Evolutionary conservation across 192 early-diverging fungal genomes (phyloP).

Genomic region (Fimicolochytrium jonesii): DNA sequence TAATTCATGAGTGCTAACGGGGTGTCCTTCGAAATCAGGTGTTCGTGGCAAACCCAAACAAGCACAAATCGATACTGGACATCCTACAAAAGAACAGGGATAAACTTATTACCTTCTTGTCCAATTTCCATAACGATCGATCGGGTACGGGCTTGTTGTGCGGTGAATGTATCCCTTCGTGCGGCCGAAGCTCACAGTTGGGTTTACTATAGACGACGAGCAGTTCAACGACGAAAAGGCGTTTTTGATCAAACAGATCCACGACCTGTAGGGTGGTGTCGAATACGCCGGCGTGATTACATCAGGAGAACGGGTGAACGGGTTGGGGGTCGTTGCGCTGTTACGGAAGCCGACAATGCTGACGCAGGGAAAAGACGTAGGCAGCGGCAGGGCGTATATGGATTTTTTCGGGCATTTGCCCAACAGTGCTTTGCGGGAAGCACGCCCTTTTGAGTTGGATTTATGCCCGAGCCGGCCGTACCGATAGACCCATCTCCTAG

Average conservation of each 20-base stretch:
- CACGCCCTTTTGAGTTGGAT: no score
- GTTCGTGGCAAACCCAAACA: constrained; percentile 97
- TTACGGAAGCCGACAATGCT: no score
- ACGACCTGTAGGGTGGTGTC: no score
- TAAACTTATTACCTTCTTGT: constrained; percentile 80
- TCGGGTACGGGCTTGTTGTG: constrained; percentile 56
- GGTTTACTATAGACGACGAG: constrained; percentile 95
- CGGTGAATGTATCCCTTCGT: background rate
- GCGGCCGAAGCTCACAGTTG: background rate
- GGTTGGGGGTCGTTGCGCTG: background rate
- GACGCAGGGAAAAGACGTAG: no score
- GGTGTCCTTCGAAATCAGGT: no score
- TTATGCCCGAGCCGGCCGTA: no score
- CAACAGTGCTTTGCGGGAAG: no score
- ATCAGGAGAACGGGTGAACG: background rate
- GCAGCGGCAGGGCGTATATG: no score
- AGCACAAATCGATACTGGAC: constrained; percentile 85
- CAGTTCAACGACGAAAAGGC: constrained; percentile 99
- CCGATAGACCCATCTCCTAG: no score
- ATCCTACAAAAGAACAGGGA: constrained; percentile 92
- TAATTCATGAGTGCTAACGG: no score
- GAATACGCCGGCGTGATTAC: no score
- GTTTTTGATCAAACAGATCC: constrained; percentile 89
- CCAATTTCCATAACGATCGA: constrained; percentile 92
- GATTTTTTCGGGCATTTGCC: no score